Percentiles rank a stretch among this genome's conserved stretches.
These are phyloP conservation scores for Magnolia officinalis DNA, from an alignment of 164 flowering plant species.

Conservation along the genomic window DNA sequence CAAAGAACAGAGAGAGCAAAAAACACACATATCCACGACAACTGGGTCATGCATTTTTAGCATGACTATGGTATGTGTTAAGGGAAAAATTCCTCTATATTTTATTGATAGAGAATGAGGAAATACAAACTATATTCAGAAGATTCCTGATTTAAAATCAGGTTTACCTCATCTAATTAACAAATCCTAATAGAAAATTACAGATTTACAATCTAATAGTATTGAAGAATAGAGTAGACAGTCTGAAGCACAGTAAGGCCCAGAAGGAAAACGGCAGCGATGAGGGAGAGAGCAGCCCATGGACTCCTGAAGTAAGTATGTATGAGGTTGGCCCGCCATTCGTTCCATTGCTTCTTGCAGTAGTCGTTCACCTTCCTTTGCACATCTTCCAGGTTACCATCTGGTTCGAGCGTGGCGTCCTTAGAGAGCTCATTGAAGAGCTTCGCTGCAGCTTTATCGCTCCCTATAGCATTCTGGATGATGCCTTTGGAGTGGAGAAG, in stretches of 20 bases:
- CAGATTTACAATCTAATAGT: slow-evolving; percentile 8
- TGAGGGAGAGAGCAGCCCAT: slow-evolving; percentile 49
- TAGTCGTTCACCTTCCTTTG: slow-evolving; percentile 34
- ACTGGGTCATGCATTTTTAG: too few relatives aligned
- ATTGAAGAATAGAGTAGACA: slow-evolving; percentile 28
- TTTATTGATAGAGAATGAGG: too few relatives aligned
- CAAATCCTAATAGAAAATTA: too few relatives aligned
- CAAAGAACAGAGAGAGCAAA: too few relatives aligned
- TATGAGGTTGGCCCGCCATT: slow-evolving; percentile 51
- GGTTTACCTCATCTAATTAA: too few relatives aligned
- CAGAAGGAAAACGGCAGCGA: slow-evolving; percentile 43
- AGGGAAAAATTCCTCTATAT: too few relatives aligned
- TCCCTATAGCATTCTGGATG: slow-evolving; percentile 46
- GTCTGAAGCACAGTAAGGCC: slow-evolving; percentile 46
- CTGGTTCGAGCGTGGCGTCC: slow-evolving; percentile 43
- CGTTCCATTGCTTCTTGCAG: slow-evolving; percentile 41
- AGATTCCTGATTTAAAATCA: too few relatives aligned
- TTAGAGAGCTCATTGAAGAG: slow-evolving; percentile 49
- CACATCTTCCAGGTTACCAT: slow-evolving; percentile 28
- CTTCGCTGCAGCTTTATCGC: slow-evolving; percentile 53
- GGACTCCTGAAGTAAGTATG: slow-evolving; percentile 59
- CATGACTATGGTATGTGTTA: too few relatives aligned
- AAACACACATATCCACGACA: too few relatives aligned
- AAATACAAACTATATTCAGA: too few relatives aligned
- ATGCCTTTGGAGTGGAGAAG: slow-evolving; percentile 37